phyloP scores from a whole-genome alignment of 2,329 filamentous ascomycete genomes.

The Lachnellula cervina region DNA sequence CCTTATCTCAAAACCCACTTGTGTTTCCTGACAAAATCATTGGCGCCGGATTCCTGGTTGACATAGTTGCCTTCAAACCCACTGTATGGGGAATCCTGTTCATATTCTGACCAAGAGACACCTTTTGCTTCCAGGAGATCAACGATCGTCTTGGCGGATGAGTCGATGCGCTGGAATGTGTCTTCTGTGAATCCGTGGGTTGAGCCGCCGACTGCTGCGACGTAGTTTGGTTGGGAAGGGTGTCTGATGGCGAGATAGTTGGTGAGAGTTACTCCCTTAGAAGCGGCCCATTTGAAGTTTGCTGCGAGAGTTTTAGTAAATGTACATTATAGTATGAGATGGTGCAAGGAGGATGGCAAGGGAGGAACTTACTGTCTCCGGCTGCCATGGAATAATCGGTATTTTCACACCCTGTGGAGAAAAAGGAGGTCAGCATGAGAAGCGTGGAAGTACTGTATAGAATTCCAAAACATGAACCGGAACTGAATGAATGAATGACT shows the following conservation, averaged over 20 bases:
- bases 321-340: neutral
- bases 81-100: conserved; percentile 69
- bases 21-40: conserved; percentile 79
- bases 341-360: neutral
- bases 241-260: conserved; percentile 62
- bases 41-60: conserved; percentile 60
- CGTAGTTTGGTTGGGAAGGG: conserved; percentile 72
- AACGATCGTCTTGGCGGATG: conserved; percentile 53
- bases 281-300: conserved; percentile 52
- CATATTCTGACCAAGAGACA: conserved; percentile 61
- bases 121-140: conserved; percentile 44
- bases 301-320: conserved; percentile 6
- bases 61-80: conserved; percentile 67
- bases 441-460: neutral
- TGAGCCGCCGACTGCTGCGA: conserved; percentile 59
- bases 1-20: too few relatives aligned
- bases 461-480: too few relatives aligned
- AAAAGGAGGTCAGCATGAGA: neutral
- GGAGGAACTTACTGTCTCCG: conserved; percentile 48
- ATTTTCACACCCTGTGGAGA: conserved; percentile 61
- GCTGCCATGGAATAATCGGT: conserved; percentile 61
- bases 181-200: conserved; percentile 69
- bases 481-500: neutral
- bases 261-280: conserved; percentile 56
- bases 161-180: conserved; percentile 49